Percentiles rank a stretch among this genome's conserved stretches.
phyloP scores from a whole-genome alignment of 257 asterid species.

The Gardenia jasminoides region DNA sequence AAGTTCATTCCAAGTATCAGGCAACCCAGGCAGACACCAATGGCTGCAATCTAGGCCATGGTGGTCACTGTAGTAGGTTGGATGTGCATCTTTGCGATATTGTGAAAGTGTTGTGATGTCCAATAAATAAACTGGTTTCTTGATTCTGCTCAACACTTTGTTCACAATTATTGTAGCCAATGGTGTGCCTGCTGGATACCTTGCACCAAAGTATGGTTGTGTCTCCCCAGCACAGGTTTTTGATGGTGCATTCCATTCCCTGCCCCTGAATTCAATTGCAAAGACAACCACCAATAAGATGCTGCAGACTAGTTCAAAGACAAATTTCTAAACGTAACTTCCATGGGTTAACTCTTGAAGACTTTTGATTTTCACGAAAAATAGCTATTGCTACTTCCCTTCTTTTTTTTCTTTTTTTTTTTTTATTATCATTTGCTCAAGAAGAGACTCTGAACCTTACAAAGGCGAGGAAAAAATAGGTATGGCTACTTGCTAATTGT shows the following conservation, averaged over 20 bases:
- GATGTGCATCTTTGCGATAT: constrained; percentile 85
- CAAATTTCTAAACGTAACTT: no score
- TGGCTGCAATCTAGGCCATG: constrained; percentile 86
- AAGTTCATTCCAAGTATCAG: constrained; percentile 88
- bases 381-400: not conserved
- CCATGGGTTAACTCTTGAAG: not conserved
- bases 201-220: constrained; percentile 53
- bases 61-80: constrained; percentile 53
- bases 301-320: not conserved
- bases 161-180: constrained; percentile 49
- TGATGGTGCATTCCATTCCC: constrained; percentile 66
- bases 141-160: constrained; percentile 73
- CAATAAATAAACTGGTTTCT: constrained; percentile 69
- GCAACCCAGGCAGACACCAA: constrained; percentile 97
- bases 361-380: not conserved
- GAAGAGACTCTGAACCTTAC: no score
- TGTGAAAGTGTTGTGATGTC: constrained; percentile 79
- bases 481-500: no score
- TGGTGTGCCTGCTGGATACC: constrained; percentile 69
- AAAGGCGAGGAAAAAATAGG: no score
- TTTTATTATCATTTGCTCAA: no score
- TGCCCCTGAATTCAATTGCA: constrained; percentile 45
- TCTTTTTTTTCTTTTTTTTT: no score
- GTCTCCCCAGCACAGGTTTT: constrained; percentile 63
- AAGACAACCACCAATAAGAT: not conserved